Evolutionary conservation across 495 filamentous ascomycete species (phyloP), one percentile per base, ranked within the genome.

Genomic region (Xylaria flabelliformis): DNA sequence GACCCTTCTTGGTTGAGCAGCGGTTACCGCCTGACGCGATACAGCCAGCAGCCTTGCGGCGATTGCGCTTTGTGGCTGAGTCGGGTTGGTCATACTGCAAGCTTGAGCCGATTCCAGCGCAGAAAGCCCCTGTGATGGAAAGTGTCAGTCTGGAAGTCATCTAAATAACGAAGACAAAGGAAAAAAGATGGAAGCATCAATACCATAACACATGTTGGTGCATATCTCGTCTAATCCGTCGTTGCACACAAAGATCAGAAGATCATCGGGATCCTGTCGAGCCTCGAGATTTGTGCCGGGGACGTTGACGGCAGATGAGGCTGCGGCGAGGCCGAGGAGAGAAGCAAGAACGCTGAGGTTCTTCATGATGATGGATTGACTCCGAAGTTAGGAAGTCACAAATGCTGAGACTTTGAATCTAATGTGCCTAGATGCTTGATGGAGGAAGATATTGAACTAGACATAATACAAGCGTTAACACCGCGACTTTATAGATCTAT

Each of bases 141-240:
- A 50, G 4, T 7, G 19, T 39, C 2, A 63, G 59, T 63, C 19
- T 21, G 17, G 32, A 36, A 50, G 44, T 21, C 19, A 50, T 50
- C 17, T 19, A 50, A 21, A 21, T n/a, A 50, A 19, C 17, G 21
- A 50, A 8, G 19, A n/a, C 0, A 4, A 50, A 50, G 17, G 3
- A 5, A n/a, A 50, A 21, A 1, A 12, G 34, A 39, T 4, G 19
- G 58, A 5, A 41, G 26, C 5, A 21, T 9, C 41, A 10, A 39
- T 62, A 63, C 59, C 59, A 19, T 63, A 63, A 5, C 59, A 63
- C 59, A 63, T 63, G 59, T 63, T 63, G 12, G 59, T 63, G 59
- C 59, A 63, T 42, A 63, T 63, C 10, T 63, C 59, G 34, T 63
- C 59, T 36, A 63, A 44, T 17, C 59, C 59, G 6, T 63, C 34